phyloP scores from a whole-genome alignment of 140 eudicot genomes.

The Cichorium intybus region DNA sequence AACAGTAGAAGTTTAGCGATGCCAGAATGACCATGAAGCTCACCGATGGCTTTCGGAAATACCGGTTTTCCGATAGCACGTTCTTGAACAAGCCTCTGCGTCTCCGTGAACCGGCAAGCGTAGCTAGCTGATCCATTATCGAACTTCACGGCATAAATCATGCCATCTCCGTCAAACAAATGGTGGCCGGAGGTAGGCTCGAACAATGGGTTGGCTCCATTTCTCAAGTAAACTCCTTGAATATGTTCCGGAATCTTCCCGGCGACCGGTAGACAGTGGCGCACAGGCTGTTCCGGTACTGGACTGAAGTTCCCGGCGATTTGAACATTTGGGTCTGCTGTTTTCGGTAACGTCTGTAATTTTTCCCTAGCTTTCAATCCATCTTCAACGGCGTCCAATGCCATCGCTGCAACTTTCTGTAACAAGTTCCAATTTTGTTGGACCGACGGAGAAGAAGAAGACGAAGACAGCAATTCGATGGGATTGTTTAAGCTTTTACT shows the following conservation, averaged over 20 bases:
- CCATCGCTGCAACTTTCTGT: constrained; percentile 66
- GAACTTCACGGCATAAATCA: constrained; percentile 71
- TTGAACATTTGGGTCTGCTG: constrained; percentile 71
- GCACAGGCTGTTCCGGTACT: constrained; percentile 70
- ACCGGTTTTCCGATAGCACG: constrained; percentile 60
- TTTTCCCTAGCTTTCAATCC: constrained; percentile 46
- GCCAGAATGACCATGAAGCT: constrained; percentile 85
- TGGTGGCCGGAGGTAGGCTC: constrained; percentile 86
- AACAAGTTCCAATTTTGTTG: constrained; percentile 54
- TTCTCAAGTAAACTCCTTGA: constrained; percentile 62
- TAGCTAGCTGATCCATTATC: constrained; percentile 56
- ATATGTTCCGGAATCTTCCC: constrained; percentile 72
- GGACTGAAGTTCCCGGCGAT: constrained; percentile 87
- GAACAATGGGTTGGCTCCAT: constrained; percentile 83
- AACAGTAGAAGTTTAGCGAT: constrained; percentile 58
- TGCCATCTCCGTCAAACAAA: constrained; percentile 89
- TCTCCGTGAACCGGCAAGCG: constrained; percentile 79
- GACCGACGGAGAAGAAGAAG: constrained; percentile 17
- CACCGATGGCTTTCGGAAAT: constrained; percentile 87
- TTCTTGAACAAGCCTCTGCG: constrained; percentile 62
- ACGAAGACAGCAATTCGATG: not conserved
- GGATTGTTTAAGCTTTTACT: not conserved
- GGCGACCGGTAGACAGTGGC: constrained; percentile 41
- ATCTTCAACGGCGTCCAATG: constrained; percentile 60
- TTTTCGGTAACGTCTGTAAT: constrained; percentile 51